A percentile compares a stretch with the other conserved stretches of the same genome.
phyloP scores from a whole-genome alignment of 345 rosid species.

The Linum usitatissimum region DNA sequence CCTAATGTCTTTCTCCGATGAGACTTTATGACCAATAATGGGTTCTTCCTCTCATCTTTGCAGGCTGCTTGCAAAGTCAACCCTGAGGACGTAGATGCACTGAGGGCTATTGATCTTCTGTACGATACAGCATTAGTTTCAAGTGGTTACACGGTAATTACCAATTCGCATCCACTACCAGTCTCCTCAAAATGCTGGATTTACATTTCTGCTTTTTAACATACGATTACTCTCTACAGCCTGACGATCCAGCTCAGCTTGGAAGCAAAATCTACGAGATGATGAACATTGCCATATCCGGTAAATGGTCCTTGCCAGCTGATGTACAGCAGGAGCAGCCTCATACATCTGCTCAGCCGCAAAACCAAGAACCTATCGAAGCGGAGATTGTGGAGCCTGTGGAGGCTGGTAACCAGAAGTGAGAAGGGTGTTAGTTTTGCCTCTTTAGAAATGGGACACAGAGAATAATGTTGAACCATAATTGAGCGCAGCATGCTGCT shows the following conservation, averaged over 20 bases:
- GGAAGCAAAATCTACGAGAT: constrained; percentile 97
- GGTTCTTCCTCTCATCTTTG: constrained; percentile 1
- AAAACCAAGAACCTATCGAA: constrained; percentile 35
- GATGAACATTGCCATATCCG: constrained; percentile 75
- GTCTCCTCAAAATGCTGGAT: neutral
- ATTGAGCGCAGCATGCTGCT: too few species aligned
- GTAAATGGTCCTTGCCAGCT: constrained; percentile 54
- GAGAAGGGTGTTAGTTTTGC: constrained; percentile 15
- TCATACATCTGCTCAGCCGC: constrained; percentile 17
- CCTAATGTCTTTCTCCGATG: neutral
- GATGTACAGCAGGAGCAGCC: constrained; percentile 22
- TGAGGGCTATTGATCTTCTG: constrained; percentile 78
- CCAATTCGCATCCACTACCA: neutral
- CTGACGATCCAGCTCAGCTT: constrained; percentile 87
- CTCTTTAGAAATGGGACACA: too few species aligned
- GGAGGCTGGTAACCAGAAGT: constrained; percentile 51
- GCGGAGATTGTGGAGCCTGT: constrained; percentile 84
- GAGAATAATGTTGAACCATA: too few species aligned
- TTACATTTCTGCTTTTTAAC: neutral
- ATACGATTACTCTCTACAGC: constrained; percentile 32
- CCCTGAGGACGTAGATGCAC: constrained; percentile 70
- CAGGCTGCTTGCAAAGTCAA: constrained; percentile 69
- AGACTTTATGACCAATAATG: neutral
- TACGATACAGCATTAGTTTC: constrained; percentile 87
- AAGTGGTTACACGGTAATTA: constrained; percentile 86